phyloP scores from a whole-genome alignment of 495 filamentous ascomycete genomes.

The Penicillium paradoxum region DNA sequence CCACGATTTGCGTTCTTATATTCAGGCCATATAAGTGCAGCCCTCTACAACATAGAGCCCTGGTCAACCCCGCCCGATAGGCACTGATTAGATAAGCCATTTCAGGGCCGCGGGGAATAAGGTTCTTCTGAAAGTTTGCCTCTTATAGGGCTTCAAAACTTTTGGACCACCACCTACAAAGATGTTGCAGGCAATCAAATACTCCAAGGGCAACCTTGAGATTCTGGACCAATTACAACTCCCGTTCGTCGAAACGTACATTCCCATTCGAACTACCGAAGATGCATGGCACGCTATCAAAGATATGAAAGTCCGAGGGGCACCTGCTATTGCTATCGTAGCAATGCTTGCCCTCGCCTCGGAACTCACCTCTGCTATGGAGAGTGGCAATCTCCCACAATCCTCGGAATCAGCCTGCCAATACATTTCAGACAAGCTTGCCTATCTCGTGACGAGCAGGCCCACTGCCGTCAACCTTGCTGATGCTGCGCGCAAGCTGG shows the following conservation, averaged over 20 bases:
- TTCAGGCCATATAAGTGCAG: too few species aligned
- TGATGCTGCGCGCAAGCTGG: constrained; percentile 80
- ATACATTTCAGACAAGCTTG: constrained; percentile 68
- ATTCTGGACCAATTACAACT: constrained; percentile 89
- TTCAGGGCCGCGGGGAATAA: not conserved
- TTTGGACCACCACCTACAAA: constrained; percentile 23
- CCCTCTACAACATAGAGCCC: too few species aligned
- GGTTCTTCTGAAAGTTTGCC: not conserved
- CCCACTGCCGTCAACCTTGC: constrained; percentile 93
- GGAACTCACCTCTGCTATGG: constrained; percentile 27
- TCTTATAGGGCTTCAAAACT: not conserved
- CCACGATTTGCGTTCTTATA: too few species aligned
- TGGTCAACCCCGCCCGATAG: not conserved
- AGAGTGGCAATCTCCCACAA: constrained; percentile 23
- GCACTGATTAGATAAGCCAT: constrained; percentile 11
- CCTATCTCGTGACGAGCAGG: constrained; percentile 78
- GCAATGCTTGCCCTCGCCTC: constrained; percentile 83
- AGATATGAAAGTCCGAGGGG: constrained; percentile 88
- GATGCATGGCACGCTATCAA: constrained; percentile 92
- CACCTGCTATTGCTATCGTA: constrained; percentile 95
- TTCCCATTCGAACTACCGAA: constrained; percentile 64
- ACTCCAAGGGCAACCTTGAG: constrained; percentile 66
- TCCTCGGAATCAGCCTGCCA: constrained; percentile 53
- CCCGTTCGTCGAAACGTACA: constrained; percentile 80
- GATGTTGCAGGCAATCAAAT: constrained; percentile 84